These are phyloP conservation scores for Drechslerella coelobrocha DNA, from an alignment of 2,329 filamentous ascomycete genomes.

Conservation along the genomic window DNA sequence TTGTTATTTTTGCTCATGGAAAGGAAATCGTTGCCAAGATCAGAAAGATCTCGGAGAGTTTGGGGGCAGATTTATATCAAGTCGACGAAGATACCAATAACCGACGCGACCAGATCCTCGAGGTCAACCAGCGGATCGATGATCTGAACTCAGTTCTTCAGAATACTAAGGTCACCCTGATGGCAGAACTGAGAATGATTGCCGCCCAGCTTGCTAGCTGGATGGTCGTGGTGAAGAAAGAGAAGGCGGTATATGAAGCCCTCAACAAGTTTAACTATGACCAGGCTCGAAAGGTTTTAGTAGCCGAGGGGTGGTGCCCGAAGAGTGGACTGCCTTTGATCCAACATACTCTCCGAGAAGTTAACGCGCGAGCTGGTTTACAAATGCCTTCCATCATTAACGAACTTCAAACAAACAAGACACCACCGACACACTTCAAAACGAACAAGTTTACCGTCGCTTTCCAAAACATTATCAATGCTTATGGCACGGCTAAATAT, in stretches of 20 bases:
- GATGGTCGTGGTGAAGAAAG: constrained; percentile 98
- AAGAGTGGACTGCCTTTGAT: constrained; percentile 88
- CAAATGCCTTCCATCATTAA: constrained; percentile 99
- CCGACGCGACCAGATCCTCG: constrained; percentile 91
- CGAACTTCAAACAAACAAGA: constrained; percentile 96
- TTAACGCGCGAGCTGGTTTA: constrained; percentile 91
- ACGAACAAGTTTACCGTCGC: constrained; percentile 98
- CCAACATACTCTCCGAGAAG: constrained; percentile 91
- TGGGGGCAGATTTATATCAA: constrained; percentile 92
- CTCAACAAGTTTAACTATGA: constrained; percentile 97
- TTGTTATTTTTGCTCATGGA: constrained; percentile 98
- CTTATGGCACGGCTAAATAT: constrained; percentile 97
- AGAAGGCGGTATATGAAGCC: constrained; percentile 96
- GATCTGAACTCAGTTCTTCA: constrained; percentile 90
- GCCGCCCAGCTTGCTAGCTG: constrained; percentile 89
- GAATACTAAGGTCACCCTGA: constrained; percentile 93
- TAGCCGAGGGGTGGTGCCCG: constrained; percentile 96
- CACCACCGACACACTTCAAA: constrained; percentile 93
- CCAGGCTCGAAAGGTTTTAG: constrained; percentile 90
- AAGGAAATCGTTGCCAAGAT: constrained; percentile 99
- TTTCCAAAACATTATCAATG: constrained; percentile 98
- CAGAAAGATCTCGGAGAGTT: constrained; percentile 96
- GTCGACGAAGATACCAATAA: constrained; percentile 98
- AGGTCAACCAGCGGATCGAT: constrained; percentile 90
- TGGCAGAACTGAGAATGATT: constrained; percentile 92